Base-by-base conservation (phyloP, 2,329 filamentous ascomycete genomes). In the Neurospora sp. region DNA sequence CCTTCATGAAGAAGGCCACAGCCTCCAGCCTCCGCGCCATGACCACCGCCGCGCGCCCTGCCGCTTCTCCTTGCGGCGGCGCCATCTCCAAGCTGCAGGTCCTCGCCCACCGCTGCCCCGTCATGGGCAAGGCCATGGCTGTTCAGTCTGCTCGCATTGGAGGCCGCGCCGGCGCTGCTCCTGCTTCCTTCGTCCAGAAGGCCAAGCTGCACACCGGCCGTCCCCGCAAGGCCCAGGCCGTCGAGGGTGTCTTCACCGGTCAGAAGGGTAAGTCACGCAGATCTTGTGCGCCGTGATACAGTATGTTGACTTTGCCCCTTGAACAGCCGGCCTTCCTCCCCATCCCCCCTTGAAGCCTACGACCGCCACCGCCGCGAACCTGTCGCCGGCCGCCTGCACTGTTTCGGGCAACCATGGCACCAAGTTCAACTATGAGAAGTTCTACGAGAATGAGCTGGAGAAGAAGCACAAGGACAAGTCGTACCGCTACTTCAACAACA, bases 401-500 rank as follows among this genome's bases (percentile, higher is more conserved):
- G 72, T 73, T 75, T 67, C 73, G 71, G 74, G 68, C 68, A 75
- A 70, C 73, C 76, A 81, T 73, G 75, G 76, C 58, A 84, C 85
- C 71, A 92, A 90, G 77, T 99, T 97, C 81, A 87, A 98, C 81
- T 99, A 99, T 78, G 90, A 97, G 77, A 87, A 81, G 66, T 99
- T 97, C 82, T 99, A 98, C 83, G 83, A 90, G 74, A 84, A 84
- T 72, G 95, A 99, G 81, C 83, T 99, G 75, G 93, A 97, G 76
- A 98, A 97, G 88, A 99, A 99, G 85, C 96, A 97, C 87, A 94
- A 97, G 86, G 96, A 99, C 86, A 98, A 97, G 84, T 97, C 94
- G 68, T 99, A 99, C 84, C 93, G 96, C 78, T 98, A 98, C 85
- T 99, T 99, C 86, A 99, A 99, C 87, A 99, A 99, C 85, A 99